These are phyloP conservation scores for Aspergillus japonicus DNA, from an alignment of 2,329 filamentous ascomycete genomes.

Conservation along the genomic window DNA sequence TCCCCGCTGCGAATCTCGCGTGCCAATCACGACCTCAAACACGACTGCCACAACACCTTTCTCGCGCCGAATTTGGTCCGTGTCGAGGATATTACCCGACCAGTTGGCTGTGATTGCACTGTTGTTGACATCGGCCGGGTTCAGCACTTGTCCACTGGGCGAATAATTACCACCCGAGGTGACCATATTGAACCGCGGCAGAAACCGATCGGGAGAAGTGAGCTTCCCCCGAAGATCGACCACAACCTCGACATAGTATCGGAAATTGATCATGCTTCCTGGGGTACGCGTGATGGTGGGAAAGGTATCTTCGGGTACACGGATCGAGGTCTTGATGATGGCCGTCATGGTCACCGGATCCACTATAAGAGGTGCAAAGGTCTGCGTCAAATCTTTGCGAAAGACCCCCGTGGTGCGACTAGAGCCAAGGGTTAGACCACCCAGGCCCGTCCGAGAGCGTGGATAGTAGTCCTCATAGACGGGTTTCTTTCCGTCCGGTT, in stretches of 20 bases:
- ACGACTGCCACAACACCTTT: constrained; percentile 87
- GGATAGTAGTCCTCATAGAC: constrained; percentile 85
- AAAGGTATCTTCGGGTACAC: constrained; percentile 85
- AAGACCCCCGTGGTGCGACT: constrained; percentile 89
- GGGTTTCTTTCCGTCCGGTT: constrained; percentile 64
- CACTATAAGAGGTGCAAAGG: constrained; percentile 82
- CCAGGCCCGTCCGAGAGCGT: constrained; percentile 80
- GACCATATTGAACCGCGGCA: constrained; percentile 56
- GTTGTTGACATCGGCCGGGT: constrained; percentile 32
- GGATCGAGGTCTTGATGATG: constrained; percentile 76
- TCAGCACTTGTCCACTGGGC: constrained; percentile 39
- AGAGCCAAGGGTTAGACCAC: constrained; percentile 81
- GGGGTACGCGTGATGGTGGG: constrained; percentile 89
- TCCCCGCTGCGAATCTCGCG: constrained; percentile 67
- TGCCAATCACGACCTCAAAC: constrained; percentile 86
- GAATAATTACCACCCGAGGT: constrained; percentile 45
- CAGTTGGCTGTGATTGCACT: constrained; percentile 43
- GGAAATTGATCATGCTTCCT: constrained; percentile 91
- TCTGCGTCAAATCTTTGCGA: constrained; percentile 88
- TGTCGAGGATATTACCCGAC: constrained; percentile 73
- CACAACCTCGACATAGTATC: constrained; percentile 89
- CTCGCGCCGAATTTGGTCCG: constrained; percentile 78
- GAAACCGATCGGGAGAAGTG: constrained; percentile 67
- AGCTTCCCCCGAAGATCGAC: constrained; percentile 88
- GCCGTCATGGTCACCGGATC: constrained; percentile 76